Conservation (phyloP, 257 asterid species). For the Gardenia jasminoides region DNA sequence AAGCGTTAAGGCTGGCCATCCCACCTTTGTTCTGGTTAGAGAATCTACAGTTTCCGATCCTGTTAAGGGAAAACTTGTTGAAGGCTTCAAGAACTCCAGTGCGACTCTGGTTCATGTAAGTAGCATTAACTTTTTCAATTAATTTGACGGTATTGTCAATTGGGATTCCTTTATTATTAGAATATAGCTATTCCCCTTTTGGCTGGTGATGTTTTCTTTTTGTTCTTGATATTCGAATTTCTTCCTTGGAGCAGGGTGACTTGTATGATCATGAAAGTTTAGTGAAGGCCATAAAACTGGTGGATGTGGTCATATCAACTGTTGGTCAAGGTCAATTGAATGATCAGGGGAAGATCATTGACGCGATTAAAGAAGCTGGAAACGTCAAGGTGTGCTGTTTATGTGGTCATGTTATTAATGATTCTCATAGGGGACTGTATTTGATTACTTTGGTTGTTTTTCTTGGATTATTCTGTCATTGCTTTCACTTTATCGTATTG, state of each 20-base stretch:
- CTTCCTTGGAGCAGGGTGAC: conserved; percentile 44
- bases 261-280: conserved; percentile 52
- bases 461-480: too few species aligned
- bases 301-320: conserved; percentile 67
- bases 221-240: background rate
- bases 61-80: conserved; percentile 54
- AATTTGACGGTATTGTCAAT: too few species aligned
- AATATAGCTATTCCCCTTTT: background rate
- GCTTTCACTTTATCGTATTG: too few species aligned
- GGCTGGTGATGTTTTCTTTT: background rate
- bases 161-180: background rate
- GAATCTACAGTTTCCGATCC: conserved; percentile 58
- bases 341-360: conserved; percentile 61
- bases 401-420: background rate
- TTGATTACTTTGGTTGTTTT: too few species aligned
- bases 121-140: background rate
- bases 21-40: conserved; percentile 63
- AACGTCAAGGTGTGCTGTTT: conserved; percentile 48
- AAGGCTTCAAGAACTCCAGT: conserved; percentile 59
- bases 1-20: conserved; percentile 60
- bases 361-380: conserved; percentile 74
- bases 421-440: background rate
- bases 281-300: conserved; percentile 66
- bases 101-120: conserved; percentile 59
- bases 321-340: conserved; percentile 47